These are phyloP conservation scores for Wickerhamiella allomyrinae DNA, from an alignment of 805 yeast species.

Conservation along the genomic window DNA sequence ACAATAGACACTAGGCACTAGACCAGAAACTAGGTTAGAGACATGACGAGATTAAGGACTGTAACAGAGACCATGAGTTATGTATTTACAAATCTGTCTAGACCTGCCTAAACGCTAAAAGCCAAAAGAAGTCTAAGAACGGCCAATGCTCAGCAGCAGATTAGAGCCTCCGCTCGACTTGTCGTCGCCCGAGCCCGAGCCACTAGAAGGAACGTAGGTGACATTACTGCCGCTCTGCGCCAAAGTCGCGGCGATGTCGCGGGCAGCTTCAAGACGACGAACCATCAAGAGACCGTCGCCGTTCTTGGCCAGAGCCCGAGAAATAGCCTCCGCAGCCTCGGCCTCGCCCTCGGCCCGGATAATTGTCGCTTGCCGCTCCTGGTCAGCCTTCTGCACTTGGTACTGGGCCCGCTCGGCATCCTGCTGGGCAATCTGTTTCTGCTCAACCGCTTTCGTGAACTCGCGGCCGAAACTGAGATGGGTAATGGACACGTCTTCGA, in stretches of 20 bases:
- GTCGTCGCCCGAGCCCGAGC: slow-evolving; percentile 23
- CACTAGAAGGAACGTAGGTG: slow-evolving; percentile 63
- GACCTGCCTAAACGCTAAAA: too few species aligned
- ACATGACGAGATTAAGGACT: too few species aligned
- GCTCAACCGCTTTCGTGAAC: slow-evolving; percentile 96
- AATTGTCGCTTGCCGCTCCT: slow-evolving; percentile 86
- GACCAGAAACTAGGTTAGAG: too few species aligned
- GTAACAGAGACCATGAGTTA: too few species aligned
- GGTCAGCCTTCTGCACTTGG: slow-evolving; percentile 91
- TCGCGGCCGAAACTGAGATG: slow-evolving; percentile 95
- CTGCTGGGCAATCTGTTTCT: slow-evolving; percentile 97
- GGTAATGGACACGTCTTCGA: slow-evolving; percentile 95
- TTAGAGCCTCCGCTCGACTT: slow-evolving; percentile 14
- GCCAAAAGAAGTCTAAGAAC: slow-evolving; percentile 6
- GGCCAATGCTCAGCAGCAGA: slow-evolving; percentile 24
- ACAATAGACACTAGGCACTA: too few species aligned
- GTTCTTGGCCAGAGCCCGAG: slow-evolving; percentile 80
- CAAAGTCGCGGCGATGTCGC: slow-evolving; percentile 83
- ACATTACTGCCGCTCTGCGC: slow-evolving; percentile 64
- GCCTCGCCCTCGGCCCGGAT: slow-evolving; percentile 99
- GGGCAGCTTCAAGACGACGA: slow-evolving; percentile 91
- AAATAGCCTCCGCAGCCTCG: slow-evolving; percentile 90
- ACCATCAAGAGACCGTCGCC: slow-evolving; percentile 92
- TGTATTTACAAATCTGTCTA: background rate
- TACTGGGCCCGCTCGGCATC: slow-evolving; percentile 96